phyloP scores from a whole-genome alignment of 306 rosid species.

The Medicago ruthenica region DNA sequence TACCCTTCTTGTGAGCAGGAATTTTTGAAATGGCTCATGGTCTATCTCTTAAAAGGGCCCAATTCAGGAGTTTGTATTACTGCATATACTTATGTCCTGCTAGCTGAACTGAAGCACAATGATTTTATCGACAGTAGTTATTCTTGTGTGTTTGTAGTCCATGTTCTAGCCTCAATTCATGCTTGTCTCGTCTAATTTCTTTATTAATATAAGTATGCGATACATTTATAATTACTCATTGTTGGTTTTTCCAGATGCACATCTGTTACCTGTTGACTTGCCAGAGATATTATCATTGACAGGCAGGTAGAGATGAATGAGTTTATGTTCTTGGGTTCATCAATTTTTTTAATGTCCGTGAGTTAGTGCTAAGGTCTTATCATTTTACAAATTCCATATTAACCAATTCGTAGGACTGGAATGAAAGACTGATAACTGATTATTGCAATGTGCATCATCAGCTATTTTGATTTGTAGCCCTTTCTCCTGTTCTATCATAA shows the following conservation, averaged over 20 bases:
- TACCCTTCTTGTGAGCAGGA: neutral
- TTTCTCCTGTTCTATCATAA: conserved; percentile 22
- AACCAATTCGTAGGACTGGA: neutral
- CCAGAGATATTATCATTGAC: conserved; percentile 77
- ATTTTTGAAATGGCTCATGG: neutral
- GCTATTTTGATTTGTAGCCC: neutral
- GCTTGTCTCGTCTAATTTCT: neutral
- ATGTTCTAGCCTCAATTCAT: conserved; percentile 18
- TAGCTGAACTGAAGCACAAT: conserved; percentile 23
- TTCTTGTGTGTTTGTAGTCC: conserved; percentile 29
- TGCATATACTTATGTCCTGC: neutral
- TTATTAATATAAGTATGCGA: conserved; percentile 4
- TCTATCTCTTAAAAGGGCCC: conserved; percentile 17
- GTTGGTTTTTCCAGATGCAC: conserved; percentile 70
- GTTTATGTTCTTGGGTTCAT: conserved; percentile 22
- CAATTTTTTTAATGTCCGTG: conserved; percentile 7
- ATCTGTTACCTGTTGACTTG: conserved; percentile 83
- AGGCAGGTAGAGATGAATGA: conserved; percentile 69
- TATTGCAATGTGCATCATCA: conserved; percentile 25
- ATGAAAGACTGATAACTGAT: conserved; percentile 20
- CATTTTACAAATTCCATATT: conserved; percentile 2
- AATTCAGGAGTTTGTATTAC: neutral
- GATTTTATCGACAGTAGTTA: conserved; percentile 28
- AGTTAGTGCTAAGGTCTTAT: conserved; percentile 13
- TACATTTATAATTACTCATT: conserved; percentile 28